These are phyloP conservation scores for Schoenoplectus tabernaemontani DNA, from an alignment of 202 grass and related monocot genomes.

Conservation along the genomic window DNA sequence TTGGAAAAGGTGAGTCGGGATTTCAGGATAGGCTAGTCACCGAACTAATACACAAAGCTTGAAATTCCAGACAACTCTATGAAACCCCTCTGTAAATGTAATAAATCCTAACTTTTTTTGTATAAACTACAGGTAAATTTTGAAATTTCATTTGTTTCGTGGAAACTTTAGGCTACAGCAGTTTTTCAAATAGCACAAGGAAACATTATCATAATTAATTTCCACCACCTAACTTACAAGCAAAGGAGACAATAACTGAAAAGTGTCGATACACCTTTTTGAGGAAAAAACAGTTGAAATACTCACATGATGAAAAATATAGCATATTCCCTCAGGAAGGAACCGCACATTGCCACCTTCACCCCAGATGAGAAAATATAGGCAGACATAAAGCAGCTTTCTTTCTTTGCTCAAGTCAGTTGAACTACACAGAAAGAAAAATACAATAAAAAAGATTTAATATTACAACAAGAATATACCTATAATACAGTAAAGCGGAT, in stretches of 20 bases:
- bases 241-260: background rate
- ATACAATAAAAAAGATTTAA: slow-evolving; percentile 2
- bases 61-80: background rate
- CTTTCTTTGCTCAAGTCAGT: slow-evolving; percentile 77
- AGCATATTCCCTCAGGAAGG: slow-evolving; percentile 90
- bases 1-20: too few species aligned
- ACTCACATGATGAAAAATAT: slow-evolving; percentile 98
- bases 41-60: background rate
- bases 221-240: background rate
- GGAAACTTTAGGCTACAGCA: background rate
- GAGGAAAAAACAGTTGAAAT: background rate
- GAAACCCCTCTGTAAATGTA: background rate
- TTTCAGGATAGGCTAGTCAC: too few species aligned
- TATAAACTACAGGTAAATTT: background rate
- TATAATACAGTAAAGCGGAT: slow-evolving; percentile 4
- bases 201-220: background rate
- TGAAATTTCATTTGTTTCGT: background rate
- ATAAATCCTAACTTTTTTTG: background rate
- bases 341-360: slow-evolving; percentile 88
- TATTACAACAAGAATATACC: slow-evolving; percentile 14
- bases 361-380: slow-evolving; percentile 98
- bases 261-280: slow-evolving; percentile 29
- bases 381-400: slow-evolving; percentile 78
- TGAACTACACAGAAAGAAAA: slow-evolving; percentile 35
- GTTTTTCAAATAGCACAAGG: background rate